Evolutionary conservation across 192 early-diverging fungal genomes (phyloP), one percentile per base, ranked within the genome.

Genomic region (Coemansia sp.): DNA sequence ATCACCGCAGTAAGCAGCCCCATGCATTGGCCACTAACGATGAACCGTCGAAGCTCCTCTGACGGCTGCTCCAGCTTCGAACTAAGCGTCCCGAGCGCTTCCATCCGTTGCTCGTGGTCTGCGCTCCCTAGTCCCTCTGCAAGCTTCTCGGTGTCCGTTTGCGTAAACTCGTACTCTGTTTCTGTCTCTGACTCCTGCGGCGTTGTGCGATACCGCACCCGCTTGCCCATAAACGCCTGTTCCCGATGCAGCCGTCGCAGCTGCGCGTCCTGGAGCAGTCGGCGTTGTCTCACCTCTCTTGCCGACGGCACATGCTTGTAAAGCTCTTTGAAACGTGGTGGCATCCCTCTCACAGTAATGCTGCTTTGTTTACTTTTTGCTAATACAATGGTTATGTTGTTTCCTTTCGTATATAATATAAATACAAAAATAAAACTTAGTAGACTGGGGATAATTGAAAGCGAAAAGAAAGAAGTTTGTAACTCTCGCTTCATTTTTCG

Each of bases 201-300:
- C 8, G 61, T 43, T 5, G 61, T 43, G 47, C 68, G 79, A 64
- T 68, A 83, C 50, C 84, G 84, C 41, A 88, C 86, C 9, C 90
- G 75, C 60, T 90, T 92, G 42, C 88, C 84, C 65, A 87, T 89
- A 54, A 90, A 85, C 12, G 90, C 68, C 52, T 89, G 88, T 61
- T 92, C 89, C 16, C 90, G 86, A 47, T 89, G 87, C 42, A 85
- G 77, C 43, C 85, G 86, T n/a, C 91, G 80, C 52, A 88, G 69
- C 69, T 85, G 78, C 15, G 81, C 80, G 59, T 90, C 87, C 4
- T 86, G 79, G 42, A 76, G 74, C 39, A 90, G 69, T 52, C 90
- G 82, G 15, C 79, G 75, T 47, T 68, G 83, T 23, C 85, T 76
- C 16, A 75, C 75, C 19, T 92, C 88, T 37, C 83, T 77, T 37